Evolutionary conservation across 2,329 filamentous ascomycete genomes (phyloP), one percentile per base, ranked within the genome.

Genomic region (Ophiostoma fasciatum): DNA sequence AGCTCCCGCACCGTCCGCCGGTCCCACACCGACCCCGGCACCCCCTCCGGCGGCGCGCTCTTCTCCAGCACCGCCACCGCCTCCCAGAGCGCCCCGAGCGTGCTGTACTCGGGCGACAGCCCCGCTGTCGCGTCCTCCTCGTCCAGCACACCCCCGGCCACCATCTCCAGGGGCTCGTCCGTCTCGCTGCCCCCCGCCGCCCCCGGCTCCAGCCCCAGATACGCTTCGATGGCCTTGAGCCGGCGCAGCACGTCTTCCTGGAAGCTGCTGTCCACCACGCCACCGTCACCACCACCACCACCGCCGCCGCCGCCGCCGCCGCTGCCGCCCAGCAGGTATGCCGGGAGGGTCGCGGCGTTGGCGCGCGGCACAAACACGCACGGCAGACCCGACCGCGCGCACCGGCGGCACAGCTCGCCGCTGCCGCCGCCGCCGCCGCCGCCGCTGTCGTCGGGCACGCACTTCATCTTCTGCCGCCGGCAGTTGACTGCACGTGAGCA

Each of bases 391-490:
- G 40, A 31, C 5, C 42, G 40, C 5, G n/a, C 6, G 17, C 42
- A 44, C 1, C 42, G 42, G 3, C 42, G 42, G 15, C 42, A 44
- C 5, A n/a, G n/a, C n/a, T n/a, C n/a, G n/a, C n/a, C n/a, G n/a
- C n/a, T n/a, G n/a, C n/a, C n/a, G n/a, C n/a, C n/a, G n/a, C n/a
- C n/a, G n/a, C n/a, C n/a, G n/a, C 21, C 29, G 4, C 12, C 31
- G 3, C 31, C 17, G 29, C 36, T 35, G 21, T 36, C 25, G 36
- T 33, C 31, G 11, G 34, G 18, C 10, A 40, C 21, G 17, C 42
- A 44, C n/a, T 38, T 38, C 42, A 44, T 44, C 27, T 44, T 44
- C 13, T 44, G 42, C 26, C 28, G 28, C 9, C 42, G 42, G 34
- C 42, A 44, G 23, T 44, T 44, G 8, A 44, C 42, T 43, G 10